Conservation (phyloP, 768 basidiomycete species). For the Floccularia luteovirens region DNA sequence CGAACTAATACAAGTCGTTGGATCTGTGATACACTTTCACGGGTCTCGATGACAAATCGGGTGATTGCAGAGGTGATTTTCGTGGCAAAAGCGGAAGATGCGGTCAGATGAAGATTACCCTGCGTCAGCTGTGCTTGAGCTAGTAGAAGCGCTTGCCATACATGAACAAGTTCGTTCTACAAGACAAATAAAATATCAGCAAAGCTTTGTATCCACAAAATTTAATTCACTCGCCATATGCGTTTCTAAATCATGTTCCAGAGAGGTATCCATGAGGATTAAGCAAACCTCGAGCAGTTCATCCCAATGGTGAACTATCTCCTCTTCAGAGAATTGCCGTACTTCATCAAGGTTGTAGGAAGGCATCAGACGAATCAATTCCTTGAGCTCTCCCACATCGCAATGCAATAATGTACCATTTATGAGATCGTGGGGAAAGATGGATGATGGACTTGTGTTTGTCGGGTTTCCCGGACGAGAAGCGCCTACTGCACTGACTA, state of each 20-base stretch:
- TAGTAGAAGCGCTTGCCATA: slow-evolving; percentile 55
- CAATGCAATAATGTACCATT: slow-evolving; percentile 24
- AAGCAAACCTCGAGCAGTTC: no score
- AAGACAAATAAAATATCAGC: background rate
- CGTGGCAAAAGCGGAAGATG: slow-evolving; percentile 23
- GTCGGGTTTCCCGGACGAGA: background rate
- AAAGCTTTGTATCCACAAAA: slow-evolving; percentile 6
- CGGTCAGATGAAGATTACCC: slow-evolving; percentile 23
- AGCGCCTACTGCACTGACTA: slow-evolving; percentile 23
- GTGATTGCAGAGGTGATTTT: slow-evolving; percentile 25
- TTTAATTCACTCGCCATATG: no score
- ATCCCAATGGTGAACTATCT: slow-evolving; percentile 18
- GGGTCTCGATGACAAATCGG: slow-evolving; percentile 21
- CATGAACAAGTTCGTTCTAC: slow-evolving; percentile 30
- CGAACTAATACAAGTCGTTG: slow-evolving; percentile 28
- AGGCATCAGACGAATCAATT: background rate
- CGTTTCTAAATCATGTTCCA: no score
- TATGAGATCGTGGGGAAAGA: slow-evolving; percentile 29
- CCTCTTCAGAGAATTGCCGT: slow-evolving; percentile 14
- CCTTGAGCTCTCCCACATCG: background rate
- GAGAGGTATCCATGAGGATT: no score
- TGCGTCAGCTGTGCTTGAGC: slow-evolving; percentile 36
- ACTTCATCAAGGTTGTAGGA: slow-evolving; percentile 4
- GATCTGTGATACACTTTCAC: slow-evolving; percentile 19
- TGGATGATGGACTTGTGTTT: background rate